Evolutionary conservation across 2,329 filamentous ascomycete species (phyloP).

Genomic region (Geosmithia morbida): DNA sequence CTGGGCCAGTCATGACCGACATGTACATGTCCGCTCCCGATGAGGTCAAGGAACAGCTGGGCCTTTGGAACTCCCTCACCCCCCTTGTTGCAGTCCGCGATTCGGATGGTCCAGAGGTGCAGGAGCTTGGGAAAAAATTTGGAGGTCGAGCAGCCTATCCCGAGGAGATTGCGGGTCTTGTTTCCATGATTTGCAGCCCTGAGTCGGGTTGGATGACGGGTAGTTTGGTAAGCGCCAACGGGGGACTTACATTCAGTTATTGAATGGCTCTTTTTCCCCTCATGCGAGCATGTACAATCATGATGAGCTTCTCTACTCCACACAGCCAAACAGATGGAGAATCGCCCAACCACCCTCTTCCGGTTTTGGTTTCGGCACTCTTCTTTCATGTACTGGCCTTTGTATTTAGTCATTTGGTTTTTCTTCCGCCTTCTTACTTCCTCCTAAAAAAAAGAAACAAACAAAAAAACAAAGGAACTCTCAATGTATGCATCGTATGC

Average conservation of each 20-base stretch:
- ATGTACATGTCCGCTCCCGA: constrained; percentile 26
- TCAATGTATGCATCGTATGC: no score
- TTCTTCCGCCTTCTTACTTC: no score
- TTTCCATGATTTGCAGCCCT: constrained; percentile 50
- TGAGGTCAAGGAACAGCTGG: constrained; percentile 24
- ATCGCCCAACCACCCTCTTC: no score
- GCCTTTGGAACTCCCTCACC: constrained; percentile 23
- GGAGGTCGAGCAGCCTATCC: constrained; percentile 41
- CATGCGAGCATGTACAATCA: no score
- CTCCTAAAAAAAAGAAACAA: no score
- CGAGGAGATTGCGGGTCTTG: constrained; percentile 48
- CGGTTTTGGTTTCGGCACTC: no score
- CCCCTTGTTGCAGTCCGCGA: constrained; percentile 29
- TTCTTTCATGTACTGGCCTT: no score
- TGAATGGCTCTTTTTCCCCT: neutral
- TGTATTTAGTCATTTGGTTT: no score
- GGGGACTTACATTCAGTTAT: constrained; percentile 12
- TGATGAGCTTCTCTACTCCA: no score
- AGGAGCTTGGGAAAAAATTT: constrained; percentile 31
- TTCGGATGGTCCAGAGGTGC: constrained; percentile 12
- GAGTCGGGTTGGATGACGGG: constrained; percentile 52
- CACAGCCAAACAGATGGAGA: no score
- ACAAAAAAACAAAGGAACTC: no score
- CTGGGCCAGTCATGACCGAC: constrained; percentile 34
- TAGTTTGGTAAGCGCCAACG: constrained; percentile 50